Evolutionary conservation across 2,329 filamentous ascomycete species (phyloP).

Genomic region (Coleophoma eucalyptorum): DNA sequence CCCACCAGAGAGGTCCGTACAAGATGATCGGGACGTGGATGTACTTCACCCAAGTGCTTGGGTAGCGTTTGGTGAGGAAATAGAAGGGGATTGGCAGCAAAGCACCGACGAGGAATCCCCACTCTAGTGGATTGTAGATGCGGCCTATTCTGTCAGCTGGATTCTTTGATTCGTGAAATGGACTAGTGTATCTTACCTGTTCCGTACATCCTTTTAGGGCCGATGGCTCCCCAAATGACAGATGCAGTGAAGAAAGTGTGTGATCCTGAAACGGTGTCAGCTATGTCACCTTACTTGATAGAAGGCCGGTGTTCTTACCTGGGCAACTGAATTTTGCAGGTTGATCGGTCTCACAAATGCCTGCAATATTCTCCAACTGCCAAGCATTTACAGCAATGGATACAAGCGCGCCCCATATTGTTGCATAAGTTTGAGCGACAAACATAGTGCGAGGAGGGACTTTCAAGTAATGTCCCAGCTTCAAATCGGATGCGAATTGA

Average conservation of each 20-base stretch:
- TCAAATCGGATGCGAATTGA: conserved; percentile 26
- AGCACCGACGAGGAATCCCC: conserved; percentile 32
- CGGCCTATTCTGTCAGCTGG: conserved; percentile 22
- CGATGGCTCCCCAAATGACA: conserved; percentile 65
- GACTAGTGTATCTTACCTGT: conserved; percentile 32
- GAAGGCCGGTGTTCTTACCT: neutral
- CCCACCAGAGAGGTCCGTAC: neutral
- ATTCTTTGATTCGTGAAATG: no score
- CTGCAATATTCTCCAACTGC: conserved; percentile 39
- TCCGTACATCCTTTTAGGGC: conserved; percentile 60
- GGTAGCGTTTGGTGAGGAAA: conserved; percentile 47
- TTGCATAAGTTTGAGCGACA: conserved; percentile 43
- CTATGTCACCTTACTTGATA: neutral
- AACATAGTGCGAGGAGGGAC: conserved; percentile 49
- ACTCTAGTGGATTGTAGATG: conserved; percentile 60
- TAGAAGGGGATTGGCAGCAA: conserved; percentile 57
- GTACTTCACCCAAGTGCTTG: conserved; percentile 57
- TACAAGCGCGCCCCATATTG: conserved; percentile 41
- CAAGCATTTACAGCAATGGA: conserved; percentile 46
- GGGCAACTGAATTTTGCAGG: conserved; percentile 59
- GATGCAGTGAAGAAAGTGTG: conserved; percentile 60
- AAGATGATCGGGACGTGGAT: conserved; percentile 28
- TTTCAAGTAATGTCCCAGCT: conserved; percentile 70
- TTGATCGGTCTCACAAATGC: conserved; percentile 39
- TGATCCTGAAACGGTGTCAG: conserved; percentile 33